Base-by-base conservation (phyloP, 352 stramenopile species). In the Globisporangium cylindrosporum region DNA sequence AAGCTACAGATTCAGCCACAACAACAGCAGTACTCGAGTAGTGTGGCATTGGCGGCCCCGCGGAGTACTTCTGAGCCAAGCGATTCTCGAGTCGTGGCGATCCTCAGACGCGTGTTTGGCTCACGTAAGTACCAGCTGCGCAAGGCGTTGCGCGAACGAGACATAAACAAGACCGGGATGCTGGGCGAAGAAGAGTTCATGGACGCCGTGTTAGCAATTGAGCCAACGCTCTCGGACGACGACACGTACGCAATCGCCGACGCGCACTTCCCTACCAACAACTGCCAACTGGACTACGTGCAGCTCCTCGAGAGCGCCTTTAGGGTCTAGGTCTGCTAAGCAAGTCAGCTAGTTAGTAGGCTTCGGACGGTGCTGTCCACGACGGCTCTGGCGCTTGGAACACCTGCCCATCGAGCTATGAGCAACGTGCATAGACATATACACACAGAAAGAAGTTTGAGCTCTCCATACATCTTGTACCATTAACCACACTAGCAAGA, bases 141-240 rank as follows among this genome's bases (percentile, higher is more conserved):
- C 15, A 89, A 87, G 59, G 79, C 82, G 4, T 62, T 93, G 41
- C 82, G 85, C 9, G 81, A 91, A 20, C 72, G 73, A 55, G 86
- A 94, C 68, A 53, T 49, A 4, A 71, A 89, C 64, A 89, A 83
- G 65, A 84, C 65, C 36, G 86, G 88, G 0, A 67, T 68, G 29
- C 66, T 95, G 12, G 51, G 66, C 0, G 86, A 94, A 76, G 86
- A 93, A 67, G 82, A 75, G 62, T 94, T 95, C 66, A 93, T 94
- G 84, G 77, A 84, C 54, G 86, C 85, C 3, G 64, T 94, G 56
- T 53, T 84, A 62, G 77, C 74, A 7, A 65, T 94, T 27, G 78
- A 88, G 43, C 81, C 82, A 18, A 62, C 69, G 38, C 74, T 95
- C 22, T 84, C 79, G 7, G 86, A 95, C 49, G 76, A 92, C 24